Evolutionary conservation across 2,329 filamentous ascomycete genomes (phyloP).

Genomic region (Pochonia chlamydosporia): DNA sequence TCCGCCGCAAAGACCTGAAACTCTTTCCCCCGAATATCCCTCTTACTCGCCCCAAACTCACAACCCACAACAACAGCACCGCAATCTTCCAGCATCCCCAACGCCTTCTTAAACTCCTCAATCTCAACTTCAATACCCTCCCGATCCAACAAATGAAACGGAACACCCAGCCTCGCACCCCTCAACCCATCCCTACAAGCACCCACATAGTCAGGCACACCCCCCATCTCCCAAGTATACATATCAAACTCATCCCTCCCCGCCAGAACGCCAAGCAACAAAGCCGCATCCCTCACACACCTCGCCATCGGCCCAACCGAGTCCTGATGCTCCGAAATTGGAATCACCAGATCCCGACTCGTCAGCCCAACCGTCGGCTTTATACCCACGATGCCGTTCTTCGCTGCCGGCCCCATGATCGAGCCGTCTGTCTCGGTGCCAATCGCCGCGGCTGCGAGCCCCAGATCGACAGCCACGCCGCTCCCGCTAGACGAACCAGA

Average conservation of each 20-base stretch:
- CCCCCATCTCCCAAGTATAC: conserved; percentile 42
- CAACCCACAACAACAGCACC: too few relatives aligned
- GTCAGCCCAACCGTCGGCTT: neutral
- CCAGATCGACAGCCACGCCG: conserved; percentile 53
- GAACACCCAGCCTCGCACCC: conserved; percentile 57
- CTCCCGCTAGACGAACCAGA: conserved; percentile 56
- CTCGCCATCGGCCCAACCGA: conserved; percentile 57
- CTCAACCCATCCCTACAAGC: conserved; percentile 49
- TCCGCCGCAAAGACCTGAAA: too few relatives aligned
- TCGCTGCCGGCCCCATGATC: conserved; percentile 1
- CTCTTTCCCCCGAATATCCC: too few relatives aligned
- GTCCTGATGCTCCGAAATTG: conserved; percentile 57
- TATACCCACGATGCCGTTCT: neutral
- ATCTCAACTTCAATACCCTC: too few relatives aligned
- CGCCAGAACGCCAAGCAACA: conserved; percentile 56
- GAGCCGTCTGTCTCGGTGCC: conserved; percentile 52
- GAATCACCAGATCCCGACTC: conserved; percentile 40
- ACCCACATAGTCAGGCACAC: conserved; percentile 51
- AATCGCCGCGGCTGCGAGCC: conserved; percentile 51
- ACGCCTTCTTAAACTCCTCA: too few relatives aligned
- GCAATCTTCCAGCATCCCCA: too few relatives aligned
- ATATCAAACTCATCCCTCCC: conserved; percentile 54
- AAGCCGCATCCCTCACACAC: conserved; percentile 57
- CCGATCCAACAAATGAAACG: too few relatives aligned
- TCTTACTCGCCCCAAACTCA: too few relatives aligned